A percentile compares a stretch with the other conserved stretches of the same genome.
Conservation (phyloP, 164 flowering plant species). For the Aristolochia californica region DNA sequence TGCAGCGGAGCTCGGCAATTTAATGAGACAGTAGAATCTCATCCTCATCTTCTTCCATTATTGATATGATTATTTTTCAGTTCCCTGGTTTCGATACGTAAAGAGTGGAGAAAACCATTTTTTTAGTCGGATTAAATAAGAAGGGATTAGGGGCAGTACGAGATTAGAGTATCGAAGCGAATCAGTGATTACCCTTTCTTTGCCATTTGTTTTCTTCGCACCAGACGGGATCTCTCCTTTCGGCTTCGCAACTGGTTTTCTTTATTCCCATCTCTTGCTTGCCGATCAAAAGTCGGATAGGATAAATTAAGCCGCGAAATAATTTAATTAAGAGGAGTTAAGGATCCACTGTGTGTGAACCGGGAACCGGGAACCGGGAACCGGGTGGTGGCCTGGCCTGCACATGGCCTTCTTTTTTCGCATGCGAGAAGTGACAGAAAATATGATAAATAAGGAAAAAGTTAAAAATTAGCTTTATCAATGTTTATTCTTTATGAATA, state of each 20-base stretch:
- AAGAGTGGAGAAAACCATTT: no score
- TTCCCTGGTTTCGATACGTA: no score
- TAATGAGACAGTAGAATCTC: no score
- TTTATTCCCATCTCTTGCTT: slow-evolving; percentile 2
- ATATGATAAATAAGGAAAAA: slow-evolving; percentile 8
- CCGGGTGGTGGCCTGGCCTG: slow-evolving; percentile 21
- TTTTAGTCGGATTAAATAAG: no score
- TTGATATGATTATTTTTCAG: no score
- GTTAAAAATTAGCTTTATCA: background rate
- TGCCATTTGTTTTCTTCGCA: slow-evolving; percentile 7
- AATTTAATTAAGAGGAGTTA: no score
- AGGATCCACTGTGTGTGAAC: no score
- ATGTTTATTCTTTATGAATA: background rate
- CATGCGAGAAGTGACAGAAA: slow-evolving; percentile 42
- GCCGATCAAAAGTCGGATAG: background rate
- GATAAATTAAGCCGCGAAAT: no score
- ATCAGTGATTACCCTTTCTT: background rate
- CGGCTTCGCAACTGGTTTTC: slow-evolving; percentile 1
- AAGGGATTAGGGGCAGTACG: no score
- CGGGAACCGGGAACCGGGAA: no score
- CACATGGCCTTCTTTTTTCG: slow-evolving; percentile 54
- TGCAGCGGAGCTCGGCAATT: no score
- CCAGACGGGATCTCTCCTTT: slow-evolving; percentile 8
- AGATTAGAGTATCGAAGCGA: background rate
- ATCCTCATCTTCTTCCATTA: no score